Evolutionary conservation across 2,329 filamentous ascomycete genomes (phyloP), one percentile per base, ranked within the genome.

Genomic region (Emmonsiellopsis sp.): DNA sequence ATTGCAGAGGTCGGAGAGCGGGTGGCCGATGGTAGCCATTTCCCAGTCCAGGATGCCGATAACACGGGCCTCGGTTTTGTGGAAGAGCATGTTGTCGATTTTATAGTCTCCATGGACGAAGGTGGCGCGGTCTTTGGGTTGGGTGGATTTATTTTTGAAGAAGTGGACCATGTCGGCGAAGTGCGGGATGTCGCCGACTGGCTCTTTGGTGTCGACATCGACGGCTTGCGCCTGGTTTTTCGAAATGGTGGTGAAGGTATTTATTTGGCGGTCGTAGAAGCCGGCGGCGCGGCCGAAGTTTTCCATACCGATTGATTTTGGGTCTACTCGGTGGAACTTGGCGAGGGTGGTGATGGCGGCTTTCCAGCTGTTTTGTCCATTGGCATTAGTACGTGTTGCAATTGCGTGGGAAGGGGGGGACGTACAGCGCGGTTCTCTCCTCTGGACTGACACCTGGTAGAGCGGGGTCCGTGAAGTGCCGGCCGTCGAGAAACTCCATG

Each of bases 21-120:
- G 93, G 68, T 98, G 92, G n/a, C 93, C 93, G 52, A 96, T 85
- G 0, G 93, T 97, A 37, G 89, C 90, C 89, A 98, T 95, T 74
- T 97, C 93, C 92, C 92, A 97, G 73, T 98, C 93, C 5, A 97
- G 74, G 52, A 97, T 90, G 3, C 92, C 93, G 70, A 97, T 91
- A 10, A 97, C 91, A 51, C 84, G 77, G 5, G 91, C 83, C 68
- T 92, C 86, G 0, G 87, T 91, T 72, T 87, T 87, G 74, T 96
- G 88, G 69, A 95, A 98, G 42, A 93, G 83, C 59, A 92, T 69
- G 62, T 93, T 93, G 68, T 93, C 87, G 64, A 92, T 95, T 76
- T 97, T 98, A 76, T 92, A 98, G 70, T 98, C 93, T 37, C 93
- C 93, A 65, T 97, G 93, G 33, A 97, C 85, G 57, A 96, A 79